Conservation (phyloP, 2,329 filamentous ascomycete genomes). For the Penicillium sp. region DNA sequence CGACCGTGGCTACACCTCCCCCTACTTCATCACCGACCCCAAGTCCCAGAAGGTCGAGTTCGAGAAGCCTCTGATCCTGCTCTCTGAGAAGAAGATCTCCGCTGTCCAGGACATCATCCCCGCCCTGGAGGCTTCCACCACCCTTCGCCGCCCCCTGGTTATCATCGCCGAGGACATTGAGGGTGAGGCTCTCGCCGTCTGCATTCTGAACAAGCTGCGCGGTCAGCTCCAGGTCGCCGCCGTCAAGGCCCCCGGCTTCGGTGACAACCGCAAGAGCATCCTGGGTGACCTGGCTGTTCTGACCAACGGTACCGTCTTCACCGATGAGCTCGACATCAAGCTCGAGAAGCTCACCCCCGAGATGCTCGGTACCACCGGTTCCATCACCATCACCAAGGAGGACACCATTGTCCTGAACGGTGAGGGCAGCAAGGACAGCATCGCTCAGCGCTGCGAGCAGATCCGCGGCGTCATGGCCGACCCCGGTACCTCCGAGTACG, state of each 20-base stretch:
- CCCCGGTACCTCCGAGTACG: constrained; percentile 94
- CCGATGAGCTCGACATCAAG: constrained; percentile 97
- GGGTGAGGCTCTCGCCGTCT: constrained; percentile 96
- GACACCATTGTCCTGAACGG: constrained; percentile 99
- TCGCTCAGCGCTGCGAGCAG: constrained; percentile 96
- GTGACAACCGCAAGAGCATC: constrained; percentile 99
- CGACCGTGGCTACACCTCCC: constrained; percentile 96
- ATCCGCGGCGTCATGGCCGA: constrained; percentile 96
- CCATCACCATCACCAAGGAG: constrained; percentile 99
- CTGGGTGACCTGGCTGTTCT: constrained; percentile 94
- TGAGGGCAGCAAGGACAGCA: constrained; percentile 90
- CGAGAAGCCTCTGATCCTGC: constrained; percentile 97
- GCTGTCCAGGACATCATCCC: constrained; percentile 98
- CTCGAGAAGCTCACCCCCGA: constrained; percentile 96
- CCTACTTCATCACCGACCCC: constrained; percentile 99
- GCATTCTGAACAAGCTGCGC: constrained; percentile 99
- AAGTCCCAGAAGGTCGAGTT: constrained; percentile 99
- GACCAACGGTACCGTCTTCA: constrained; percentile 97
- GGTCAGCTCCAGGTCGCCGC: constrained; percentile 98
- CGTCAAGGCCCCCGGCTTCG: constrained; percentile 98
- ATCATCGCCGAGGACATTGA: constrained; percentile 99
- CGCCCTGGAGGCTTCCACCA: constrained; percentile 94
- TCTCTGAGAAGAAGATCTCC: constrained; percentile 99
- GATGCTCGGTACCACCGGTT: constrained; percentile 94
- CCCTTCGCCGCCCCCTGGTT: constrained; percentile 90